These are phyloP conservation scores for Paratinospora sagittata DNA, from an alignment of 164 flowering plant genomes.

Conservation along the genomic window DNA sequence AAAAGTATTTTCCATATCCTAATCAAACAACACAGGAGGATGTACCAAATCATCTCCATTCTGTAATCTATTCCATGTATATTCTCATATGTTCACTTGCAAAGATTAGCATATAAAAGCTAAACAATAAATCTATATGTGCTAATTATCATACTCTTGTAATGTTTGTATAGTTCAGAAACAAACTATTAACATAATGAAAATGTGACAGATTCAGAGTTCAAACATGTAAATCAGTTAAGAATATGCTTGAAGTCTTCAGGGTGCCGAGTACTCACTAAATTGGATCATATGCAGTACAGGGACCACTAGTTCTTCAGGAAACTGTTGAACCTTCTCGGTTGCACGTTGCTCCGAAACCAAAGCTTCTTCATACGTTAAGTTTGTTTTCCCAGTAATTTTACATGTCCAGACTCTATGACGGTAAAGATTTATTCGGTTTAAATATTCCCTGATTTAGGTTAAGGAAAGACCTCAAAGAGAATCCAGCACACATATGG, in stretches of 20 bases:
- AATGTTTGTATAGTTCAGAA: not conserved
- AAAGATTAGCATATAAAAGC: not conserved
- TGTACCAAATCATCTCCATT: too few relatives aligned
- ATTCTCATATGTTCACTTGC: not conserved
- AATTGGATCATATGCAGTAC: slow-evolving; percentile 65
- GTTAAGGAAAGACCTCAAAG: slow-evolving; percentile 29
- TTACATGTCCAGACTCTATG: slow-evolving; percentile 84
- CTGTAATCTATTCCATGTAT: too few relatives aligned
- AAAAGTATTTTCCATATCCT: not conserved
- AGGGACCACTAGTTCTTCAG: slow-evolving; percentile 57
- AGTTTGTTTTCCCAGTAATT: slow-evolving; percentile 67
- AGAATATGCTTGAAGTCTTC: not conserved
- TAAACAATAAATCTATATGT: not conserved
- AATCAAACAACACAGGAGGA: too few relatives aligned
- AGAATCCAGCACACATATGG: not conserved
- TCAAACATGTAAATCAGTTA: not conserved
- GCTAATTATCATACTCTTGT: not conserved
- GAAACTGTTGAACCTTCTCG: slow-evolving; percentile 70
- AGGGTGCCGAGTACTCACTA: slow-evolving; percentile 40
- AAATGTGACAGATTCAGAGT: not conserved
- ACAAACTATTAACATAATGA: not conserved
- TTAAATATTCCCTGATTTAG: slow-evolving; percentile 60
- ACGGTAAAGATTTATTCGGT: slow-evolving; percentile 70
- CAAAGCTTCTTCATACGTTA: slow-evolving; percentile 96
- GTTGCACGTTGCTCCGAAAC: slow-evolving; percentile 69